Conservation (phyloP, 768 basidiomycete species). For the Termitomyces sp. region DNA sequence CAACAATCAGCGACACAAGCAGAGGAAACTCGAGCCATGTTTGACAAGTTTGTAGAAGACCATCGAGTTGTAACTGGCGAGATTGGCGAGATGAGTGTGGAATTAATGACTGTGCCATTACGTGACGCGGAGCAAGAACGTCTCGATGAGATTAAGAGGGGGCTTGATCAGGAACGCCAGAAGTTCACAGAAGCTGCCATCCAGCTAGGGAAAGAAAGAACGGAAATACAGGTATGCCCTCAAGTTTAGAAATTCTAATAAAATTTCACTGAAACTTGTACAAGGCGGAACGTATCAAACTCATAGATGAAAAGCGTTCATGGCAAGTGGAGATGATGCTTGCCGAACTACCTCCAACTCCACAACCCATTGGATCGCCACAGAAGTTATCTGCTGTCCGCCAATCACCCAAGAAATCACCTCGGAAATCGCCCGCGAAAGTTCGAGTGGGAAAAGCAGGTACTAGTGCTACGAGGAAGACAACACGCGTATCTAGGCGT, state of each 20-base stretch:
- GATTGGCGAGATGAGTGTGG: slow-evolving; percentile 46
- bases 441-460: slow-evolving; percentile 48
- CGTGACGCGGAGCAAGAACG: slow-evolving; percentile 54
- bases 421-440: slow-evolving; percentile 44
- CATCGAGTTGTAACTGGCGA: slow-evolving; percentile 34
- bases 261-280: not conserved
- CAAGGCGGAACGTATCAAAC: slow-evolving; percentile 59
- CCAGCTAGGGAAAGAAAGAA: slow-evolving; percentile 62
- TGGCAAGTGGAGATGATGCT: slow-evolving; percentile 69
- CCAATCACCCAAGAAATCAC: slow-evolving; percentile 26
- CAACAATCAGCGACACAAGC: slow-evolving; percentile 3
- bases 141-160: slow-evolving; percentile 48
- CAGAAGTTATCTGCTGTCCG: not conserved
- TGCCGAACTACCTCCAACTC: slow-evolving; percentile 52
- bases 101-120: slow-evolving; percentile 51
- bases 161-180: slow-evolving; percentile 64
- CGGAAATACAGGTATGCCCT: slow-evolving; percentile 57
- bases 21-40: slow-evolving; percentile 2
- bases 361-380: slow-evolving; percentile 21
- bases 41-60: slow-evolving; percentile 47
- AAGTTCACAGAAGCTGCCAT: slow-evolving; percentile 66
- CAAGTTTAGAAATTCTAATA: not conserved
- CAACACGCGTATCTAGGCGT: slow-evolving; percentile 44
- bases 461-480: slow-evolving; percentile 38
- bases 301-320: slow-evolving; percentile 70